Evolutionary conservation across 2,329 filamentous ascomycete species (phyloP), one percentile per base, ranked within the genome.

Genomic region (Alternaria arborescens): DNA sequence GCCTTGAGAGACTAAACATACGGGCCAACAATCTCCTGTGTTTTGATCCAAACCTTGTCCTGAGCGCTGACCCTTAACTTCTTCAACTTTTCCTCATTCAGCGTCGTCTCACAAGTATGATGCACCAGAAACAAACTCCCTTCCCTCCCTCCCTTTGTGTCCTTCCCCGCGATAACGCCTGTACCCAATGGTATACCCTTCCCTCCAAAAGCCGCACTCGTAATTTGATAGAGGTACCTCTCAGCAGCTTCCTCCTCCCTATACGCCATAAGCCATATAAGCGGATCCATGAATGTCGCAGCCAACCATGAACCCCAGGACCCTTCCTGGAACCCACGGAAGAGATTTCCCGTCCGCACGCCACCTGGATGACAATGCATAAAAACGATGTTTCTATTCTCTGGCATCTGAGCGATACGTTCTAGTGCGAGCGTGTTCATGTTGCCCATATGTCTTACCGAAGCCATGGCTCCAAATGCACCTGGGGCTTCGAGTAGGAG

Each of bases 351-450:
- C 8, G 78, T 81, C 51, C 70, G 73, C 46, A 81, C 78, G 55
- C 55, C 69, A 0, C 78, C 78, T 2, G 80, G 78, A 57, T 66
- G 74, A 3, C 73, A 71, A 63, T 81, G 78, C 26, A 80, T 70
- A 61, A 80, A 80, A 0, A 71, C 72, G 5, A 81, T 65, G 20
- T 62, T 26, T 3, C 64, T 63, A 55, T 79, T 77, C 1, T 73
- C 73, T 16, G 61, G 57, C 2, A n/a, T 40, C 8, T 52, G 53
- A 10, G 78, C 77, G 22, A 81, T 61, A 40, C 69, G 30, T 11
- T 36, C 30, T 2, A 48, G 30, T 34, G 68, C 61, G 11, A 72
- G 46, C 14, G 78, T 78, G 60, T 72, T 72, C 74, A 80, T 71
- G 6, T 59, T 60, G 36, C 38, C 24, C 61, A 72, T 76, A 5